Percentiles rank a stretch among this genome's conserved stretches.
phyloP scores from a whole-genome alignment of 164 flowering plant species.

The Santalum album region DNA sequence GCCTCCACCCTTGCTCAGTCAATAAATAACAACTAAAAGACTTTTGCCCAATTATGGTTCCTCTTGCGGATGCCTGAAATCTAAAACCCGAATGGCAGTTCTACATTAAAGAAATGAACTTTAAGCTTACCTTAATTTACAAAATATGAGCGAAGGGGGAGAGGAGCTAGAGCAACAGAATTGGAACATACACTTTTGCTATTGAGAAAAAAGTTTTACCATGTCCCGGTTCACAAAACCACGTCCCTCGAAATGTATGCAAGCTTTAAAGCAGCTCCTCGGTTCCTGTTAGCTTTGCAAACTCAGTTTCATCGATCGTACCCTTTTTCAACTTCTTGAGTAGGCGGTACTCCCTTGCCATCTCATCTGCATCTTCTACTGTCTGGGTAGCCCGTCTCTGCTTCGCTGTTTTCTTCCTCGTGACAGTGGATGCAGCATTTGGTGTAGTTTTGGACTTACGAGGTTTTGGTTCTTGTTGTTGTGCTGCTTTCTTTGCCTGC shows the following conservation, averaged over 20 bases:
- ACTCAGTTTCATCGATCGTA: slow-evolving; percentile 64
- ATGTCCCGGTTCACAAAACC: neutral
- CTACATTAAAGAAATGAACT: too few relatives aligned
- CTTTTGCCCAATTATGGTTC: too few relatives aligned
- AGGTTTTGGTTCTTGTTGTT: slow-evolving; percentile 23
- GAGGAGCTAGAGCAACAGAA: too few relatives aligned
- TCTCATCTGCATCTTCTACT: slow-evolving; percentile 69
- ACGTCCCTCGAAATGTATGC: neutral
- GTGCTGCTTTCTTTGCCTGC: slow-evolving; percentile 45
- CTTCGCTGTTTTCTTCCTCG: slow-evolving; percentile 72
- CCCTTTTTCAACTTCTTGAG: slow-evolving; percentile 83
- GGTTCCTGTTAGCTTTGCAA: slow-evolving; percentile 62
- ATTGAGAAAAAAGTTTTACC: too few relatives aligned
- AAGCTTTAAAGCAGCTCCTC: slow-evolving; percentile 46
- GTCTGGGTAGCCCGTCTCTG: slow-evolving; percentile 77
- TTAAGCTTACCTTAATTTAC: too few relatives aligned
- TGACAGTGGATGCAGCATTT: slow-evolving; percentile 20
- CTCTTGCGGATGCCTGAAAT: too few relatives aligned
- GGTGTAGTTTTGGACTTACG: slow-evolving; percentile 27
- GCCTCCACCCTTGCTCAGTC: too few relatives aligned
- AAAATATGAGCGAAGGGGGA: too few relatives aligned
- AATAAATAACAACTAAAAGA: too few relatives aligned
- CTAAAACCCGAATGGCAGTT: too few relatives aligned
- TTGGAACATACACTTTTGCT: too few relatives aligned
- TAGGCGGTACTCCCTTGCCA: slow-evolving; percentile 69